Conservation (phyloP, 345 rosid species). For the Anacardium occidentale region DNA sequence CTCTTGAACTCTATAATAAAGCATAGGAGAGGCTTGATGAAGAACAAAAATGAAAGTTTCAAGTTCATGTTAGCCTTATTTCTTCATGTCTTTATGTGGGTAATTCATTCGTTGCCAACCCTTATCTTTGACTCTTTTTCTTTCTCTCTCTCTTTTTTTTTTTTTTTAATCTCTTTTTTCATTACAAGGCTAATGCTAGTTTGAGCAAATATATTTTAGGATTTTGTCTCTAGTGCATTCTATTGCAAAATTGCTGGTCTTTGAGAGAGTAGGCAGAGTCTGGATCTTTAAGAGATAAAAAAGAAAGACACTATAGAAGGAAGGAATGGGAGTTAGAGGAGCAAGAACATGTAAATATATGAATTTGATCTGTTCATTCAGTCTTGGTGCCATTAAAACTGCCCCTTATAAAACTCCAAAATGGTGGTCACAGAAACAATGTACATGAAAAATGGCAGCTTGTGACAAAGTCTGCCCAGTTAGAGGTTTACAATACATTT, state of each 20-base stretch:
- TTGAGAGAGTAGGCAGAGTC: constrained; percentile 14
- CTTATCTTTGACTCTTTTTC: constrained; percentile 12
- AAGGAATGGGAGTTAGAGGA: constrained; percentile 32
- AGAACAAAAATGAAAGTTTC: constrained; percentile 31
- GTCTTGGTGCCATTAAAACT: constrained; percentile 27
- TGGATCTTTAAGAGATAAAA: neutral
- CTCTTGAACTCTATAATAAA: constrained; percentile 62
- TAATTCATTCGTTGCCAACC: constrained; percentile 27
- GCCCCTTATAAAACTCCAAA: neutral
- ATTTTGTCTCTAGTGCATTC: constrained; percentile 31
- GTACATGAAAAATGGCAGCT: constrained; percentile 25
- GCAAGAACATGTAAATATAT: constrained; percentile 37
- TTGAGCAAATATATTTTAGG: constrained; percentile 25
- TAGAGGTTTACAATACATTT: constrained; percentile 14
- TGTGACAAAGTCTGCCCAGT: constrained; percentile 12
- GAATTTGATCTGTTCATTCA: constrained; percentile 27
- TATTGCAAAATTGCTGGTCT: constrained; percentile 1
- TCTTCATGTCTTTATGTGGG: constrained; percentile 16
- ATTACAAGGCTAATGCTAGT: constrained; percentile 25
- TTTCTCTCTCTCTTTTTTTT: too few species aligned
- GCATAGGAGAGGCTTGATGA: constrained; percentile 43
- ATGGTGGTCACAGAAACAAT: constrained; percentile 13
- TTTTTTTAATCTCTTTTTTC: constrained; percentile 1
- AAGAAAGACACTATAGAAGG: neutral
- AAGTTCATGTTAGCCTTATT: constrained; percentile 16